Conservation (phyloP, 441 rosid genomes). For the Sinapis alba region DNA sequence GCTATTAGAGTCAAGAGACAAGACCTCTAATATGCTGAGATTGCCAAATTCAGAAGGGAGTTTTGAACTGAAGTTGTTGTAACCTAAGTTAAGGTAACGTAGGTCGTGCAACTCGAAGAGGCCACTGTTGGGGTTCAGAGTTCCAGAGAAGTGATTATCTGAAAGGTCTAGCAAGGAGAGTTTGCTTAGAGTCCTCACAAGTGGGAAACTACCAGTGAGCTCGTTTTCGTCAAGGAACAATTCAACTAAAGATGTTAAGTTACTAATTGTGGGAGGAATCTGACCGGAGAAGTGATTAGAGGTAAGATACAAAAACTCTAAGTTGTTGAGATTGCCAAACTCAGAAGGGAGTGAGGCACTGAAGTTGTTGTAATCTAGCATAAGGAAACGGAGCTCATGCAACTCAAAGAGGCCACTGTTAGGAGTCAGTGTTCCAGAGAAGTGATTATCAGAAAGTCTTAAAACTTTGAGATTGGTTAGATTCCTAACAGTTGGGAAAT, state of each 20-base stretch:
- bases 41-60: conserved; percentile 5
- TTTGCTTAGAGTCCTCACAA: neutral
- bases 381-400: neutral
- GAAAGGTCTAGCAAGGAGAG: conserved; percentile 2
- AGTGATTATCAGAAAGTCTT: neutral
- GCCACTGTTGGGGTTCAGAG: neutral
- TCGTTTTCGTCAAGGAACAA: neutral
- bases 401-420: neutral
- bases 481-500: neutral
- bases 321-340: neutral
- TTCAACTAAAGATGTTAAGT: neutral
- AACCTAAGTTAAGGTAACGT: neutral
- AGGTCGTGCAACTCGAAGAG: conserved; percentile 5
- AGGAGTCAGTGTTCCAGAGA: neutral
- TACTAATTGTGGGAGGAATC: conserved; percentile 15
- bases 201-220: conserved; percentile 1
- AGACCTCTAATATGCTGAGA: neutral
- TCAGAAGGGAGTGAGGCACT: neutral
- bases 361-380: neutral
- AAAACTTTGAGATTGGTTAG: neutral
- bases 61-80: neutral
- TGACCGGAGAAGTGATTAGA: neutral
- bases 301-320: conserved; percentile 1
- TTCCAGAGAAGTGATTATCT: conserved; percentile 5
- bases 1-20: conserved; percentile 12